phyloP scores from a whole-genome alignment of 257 asterid genomes.

The Solanum habrochaites region DNA sequence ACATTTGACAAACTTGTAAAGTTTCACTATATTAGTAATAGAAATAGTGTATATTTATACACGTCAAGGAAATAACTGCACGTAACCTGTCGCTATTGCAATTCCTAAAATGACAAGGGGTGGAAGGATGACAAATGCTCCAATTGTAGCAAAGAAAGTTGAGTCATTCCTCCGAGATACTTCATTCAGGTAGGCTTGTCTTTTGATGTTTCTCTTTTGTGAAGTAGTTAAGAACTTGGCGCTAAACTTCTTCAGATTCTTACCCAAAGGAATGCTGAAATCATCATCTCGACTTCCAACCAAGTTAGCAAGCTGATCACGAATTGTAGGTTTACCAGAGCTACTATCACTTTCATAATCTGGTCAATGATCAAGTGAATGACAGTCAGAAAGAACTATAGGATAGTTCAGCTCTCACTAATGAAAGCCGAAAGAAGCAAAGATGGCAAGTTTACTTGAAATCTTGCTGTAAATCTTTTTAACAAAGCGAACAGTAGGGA shows the following conservation, averaged over 20 bases:
- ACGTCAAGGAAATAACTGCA: slow-evolving; percentile 74
- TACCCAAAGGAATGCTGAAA: slow-evolving; percentile 68
- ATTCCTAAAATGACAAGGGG: slow-evolving; percentile 76
- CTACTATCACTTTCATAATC: slow-evolving; percentile 58
- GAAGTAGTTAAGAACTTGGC: slow-evolving; percentile 69
- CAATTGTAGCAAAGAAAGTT: slow-evolving; percentile 72
- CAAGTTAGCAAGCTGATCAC: slow-evolving; percentile 66
- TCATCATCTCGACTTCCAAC: slow-evolving; percentile 64
- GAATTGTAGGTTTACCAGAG: slow-evolving; percentile 33
- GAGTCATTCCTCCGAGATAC: slow-evolving; percentile 88
- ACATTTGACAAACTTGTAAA: neutral
- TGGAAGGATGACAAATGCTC: slow-evolving; percentile 74
- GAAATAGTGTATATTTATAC: neutral
- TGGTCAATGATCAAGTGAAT: slow-evolving; percentile 6
- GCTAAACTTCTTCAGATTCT: slow-evolving; percentile 65
- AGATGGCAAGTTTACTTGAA: neutral
- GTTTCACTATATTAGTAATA: neutral
- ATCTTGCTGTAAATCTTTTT: neutral
- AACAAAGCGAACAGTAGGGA: no score
- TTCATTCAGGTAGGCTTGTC: slow-evolving; percentile 67
- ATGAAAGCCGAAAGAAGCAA: neutral
- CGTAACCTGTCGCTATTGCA: slow-evolving; percentile 87
- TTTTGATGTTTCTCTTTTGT: slow-evolving; percentile 83
- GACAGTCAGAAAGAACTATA: neutral
- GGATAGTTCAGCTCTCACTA: neutral